phyloP scores from a whole-genome alignment of 768 basidiomycete species.

The Hypholoma sublateritium region DNA sequence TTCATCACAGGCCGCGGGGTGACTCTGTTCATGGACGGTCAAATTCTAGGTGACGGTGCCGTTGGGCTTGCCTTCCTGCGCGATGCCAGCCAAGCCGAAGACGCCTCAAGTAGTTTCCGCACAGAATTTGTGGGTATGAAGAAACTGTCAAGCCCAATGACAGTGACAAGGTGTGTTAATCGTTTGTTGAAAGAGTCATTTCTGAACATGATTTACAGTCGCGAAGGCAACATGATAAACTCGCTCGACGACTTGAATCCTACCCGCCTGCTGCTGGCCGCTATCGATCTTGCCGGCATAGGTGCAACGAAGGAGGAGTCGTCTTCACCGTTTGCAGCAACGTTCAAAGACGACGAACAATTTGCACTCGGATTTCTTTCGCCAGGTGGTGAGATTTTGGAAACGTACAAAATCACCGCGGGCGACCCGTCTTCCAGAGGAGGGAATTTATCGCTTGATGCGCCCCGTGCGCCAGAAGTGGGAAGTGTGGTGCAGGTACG shows the following conservation, averaged over 20 bases:
- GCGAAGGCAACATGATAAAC: slow-evolving; percentile 74
- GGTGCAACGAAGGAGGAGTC: not conserved
- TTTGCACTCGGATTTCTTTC: slow-evolving; percentile 54
- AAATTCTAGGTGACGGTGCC: slow-evolving; percentile 62
- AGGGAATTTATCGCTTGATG: slow-evolving; percentile 63
- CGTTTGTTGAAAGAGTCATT: not conserved
- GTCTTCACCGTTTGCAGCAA: slow-evolving; percentile 7
- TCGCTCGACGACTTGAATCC: slow-evolving; percentile 59
- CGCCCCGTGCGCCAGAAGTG: slow-evolving; percentile 45
- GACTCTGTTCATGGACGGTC: slow-evolving; percentile 61
- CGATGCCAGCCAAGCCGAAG: not conserved
- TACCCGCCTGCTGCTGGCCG: slow-evolving; percentile 54
- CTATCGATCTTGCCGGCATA: slow-evolving; percentile 40
- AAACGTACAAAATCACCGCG: slow-evolving; percentile 59
- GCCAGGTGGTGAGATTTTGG: slow-evolving; percentile 36
- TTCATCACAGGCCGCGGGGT: slow-evolving; percentile 76
- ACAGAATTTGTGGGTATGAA: slow-evolving; percentile 40
- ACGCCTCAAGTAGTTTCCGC: slow-evolving; percentile 4
- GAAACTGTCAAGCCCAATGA: slow-evolving; percentile 45
- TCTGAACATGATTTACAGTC: slow-evolving; percentile 32
- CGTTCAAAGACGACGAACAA: slow-evolving; percentile 51
- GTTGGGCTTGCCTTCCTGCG: slow-evolving; percentile 58
- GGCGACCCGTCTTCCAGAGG: slow-evolving; percentile 63
- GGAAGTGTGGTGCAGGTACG: slow-evolving; percentile 48
- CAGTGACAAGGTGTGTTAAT: slow-evolving; percentile 50